A percentile compares a stretch with the other conserved stretches of the same genome.
Conservation (phyloP, 257 asterid species). For the Solanum tarapatanum region DNA sequence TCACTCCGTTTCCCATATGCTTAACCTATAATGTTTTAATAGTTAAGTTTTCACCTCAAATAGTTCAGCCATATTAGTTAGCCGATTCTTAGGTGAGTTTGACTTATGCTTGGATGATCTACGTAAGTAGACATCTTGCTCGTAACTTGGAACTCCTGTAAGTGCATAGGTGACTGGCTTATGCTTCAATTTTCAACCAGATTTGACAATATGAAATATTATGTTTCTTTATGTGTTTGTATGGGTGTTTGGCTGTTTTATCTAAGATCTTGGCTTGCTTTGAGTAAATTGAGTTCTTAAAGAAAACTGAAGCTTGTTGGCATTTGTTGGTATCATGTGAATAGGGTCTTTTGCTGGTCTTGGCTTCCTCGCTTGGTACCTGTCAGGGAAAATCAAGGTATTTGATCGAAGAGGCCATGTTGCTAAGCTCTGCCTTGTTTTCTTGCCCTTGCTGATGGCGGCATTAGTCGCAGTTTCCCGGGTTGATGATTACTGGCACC, state of each 20-base stretch:
- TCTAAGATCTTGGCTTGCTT: background rate
- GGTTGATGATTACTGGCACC: slow-evolving; percentile 87
- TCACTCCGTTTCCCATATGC: background rate
- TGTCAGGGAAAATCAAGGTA: slow-evolving; percentile 55
- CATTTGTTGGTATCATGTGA: background rate
- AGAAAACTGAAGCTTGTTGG: background rate
- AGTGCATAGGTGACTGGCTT: background rate
- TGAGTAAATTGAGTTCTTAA: background rate
- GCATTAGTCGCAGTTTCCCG: slow-evolving; percentile 79
- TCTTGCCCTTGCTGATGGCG: slow-evolving; percentile 59
- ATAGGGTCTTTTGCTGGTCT: slow-evolving; percentile 92
- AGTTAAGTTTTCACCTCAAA: background rate
- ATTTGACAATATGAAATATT: background rate
- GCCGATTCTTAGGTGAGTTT: background rate
- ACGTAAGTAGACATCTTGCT: background rate
- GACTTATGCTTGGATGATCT: background rate
- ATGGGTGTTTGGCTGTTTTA: background rate
- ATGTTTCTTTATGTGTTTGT: background rate
- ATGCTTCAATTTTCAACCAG: background rate
- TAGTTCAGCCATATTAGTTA: background rate
- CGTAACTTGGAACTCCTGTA: background rate
- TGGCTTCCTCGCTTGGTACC: slow-evolving; percentile 66
- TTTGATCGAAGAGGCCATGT: slow-evolving; percentile 73
- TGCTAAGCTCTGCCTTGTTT: slow-evolving; percentile 58
- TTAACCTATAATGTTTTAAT: background rate